Conservation (phyloP, 495 filamentous ascomycete genomes). For the Aspergillus homomorphus region DNA sequence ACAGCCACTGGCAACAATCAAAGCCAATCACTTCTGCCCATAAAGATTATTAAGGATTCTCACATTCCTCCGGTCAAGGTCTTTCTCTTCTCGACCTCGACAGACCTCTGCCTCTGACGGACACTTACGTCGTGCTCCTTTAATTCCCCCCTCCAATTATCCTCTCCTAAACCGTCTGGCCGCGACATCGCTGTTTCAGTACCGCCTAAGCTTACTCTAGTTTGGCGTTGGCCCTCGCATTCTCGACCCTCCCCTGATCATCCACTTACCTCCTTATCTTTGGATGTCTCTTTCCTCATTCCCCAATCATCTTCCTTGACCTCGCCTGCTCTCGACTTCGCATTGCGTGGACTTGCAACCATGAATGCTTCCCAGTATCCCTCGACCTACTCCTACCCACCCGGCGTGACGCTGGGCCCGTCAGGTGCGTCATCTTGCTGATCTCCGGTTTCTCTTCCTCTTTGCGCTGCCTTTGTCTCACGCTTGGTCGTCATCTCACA, state of each 20-base stretch:
- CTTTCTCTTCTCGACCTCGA: neutral
- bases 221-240: constrained; percentile 6
- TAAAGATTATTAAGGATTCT: neutral
- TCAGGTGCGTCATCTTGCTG: constrained; percentile 38
- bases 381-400: constrained; percentile 34
- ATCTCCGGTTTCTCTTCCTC: constrained; percentile 10
- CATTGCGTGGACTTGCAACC: constrained; percentile 20
- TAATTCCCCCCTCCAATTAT: constrained; percentile 18
- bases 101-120: constrained; percentile 6
- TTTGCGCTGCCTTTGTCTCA: constrained; percentile 1
- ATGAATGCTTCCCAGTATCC: constrained; percentile 41
- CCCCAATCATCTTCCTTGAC: constrained; percentile 15
- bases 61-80: neutral
- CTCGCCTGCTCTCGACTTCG: constrained; percentile 19
- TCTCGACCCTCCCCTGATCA: constrained; percentile 9
- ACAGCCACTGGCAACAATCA: neutral
- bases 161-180: constrained; percentile 16
- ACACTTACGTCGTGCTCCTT: neutral
- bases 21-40: constrained; percentile 8
- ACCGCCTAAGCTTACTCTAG: constrained; percentile 11
- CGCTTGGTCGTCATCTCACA: constrained; percentile 10
- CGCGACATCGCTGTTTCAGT: constrained; percentile 29
- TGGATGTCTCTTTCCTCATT: constrained; percentile 11
- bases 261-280: constrained; percentile 11
- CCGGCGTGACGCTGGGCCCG: constrained; percentile 37